Evolutionary conservation across 345 rosid genomes (phyloP).

Genomic region (Aquilaria yunnanensis): DNA sequence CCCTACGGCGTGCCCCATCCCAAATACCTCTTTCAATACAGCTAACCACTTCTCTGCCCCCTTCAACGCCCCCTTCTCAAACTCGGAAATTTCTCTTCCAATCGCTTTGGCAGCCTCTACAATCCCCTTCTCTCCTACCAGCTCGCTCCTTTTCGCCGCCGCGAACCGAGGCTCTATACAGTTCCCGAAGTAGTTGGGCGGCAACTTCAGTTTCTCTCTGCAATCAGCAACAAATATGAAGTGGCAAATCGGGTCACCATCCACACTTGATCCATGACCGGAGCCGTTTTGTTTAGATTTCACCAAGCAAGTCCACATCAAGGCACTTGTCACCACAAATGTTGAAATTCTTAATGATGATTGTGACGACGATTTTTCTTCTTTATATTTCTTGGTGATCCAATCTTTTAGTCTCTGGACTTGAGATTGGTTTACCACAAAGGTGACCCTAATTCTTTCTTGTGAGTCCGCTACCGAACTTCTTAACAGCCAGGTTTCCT

Average conservation of each 20-base stretch:
- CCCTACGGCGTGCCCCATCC: conserved; percentile 3
- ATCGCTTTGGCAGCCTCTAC: conserved; percentile 31
- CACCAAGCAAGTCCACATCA: conserved; percentile 5
- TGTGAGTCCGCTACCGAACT: neutral
- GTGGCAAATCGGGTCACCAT: neutral
- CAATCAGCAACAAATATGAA: conserved; percentile 2
- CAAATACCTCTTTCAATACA: neutral
- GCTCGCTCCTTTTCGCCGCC: conserved; percentile 11
- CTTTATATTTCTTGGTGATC: conserved; percentile 13
- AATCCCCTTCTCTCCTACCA: conserved; percentile 28
- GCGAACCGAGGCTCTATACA: conserved; percentile 15
- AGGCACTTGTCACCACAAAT: conserved; percentile 5
- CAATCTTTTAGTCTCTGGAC: conserved; percentile 22
- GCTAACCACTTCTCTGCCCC: conserved; percentile 27
- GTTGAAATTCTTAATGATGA: neutral
- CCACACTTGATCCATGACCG: neutral
- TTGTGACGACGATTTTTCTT: neutral
- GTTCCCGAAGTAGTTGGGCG: conserved; percentile 31
- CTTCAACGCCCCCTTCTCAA: conserved; percentile 19
- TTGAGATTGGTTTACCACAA: conserved; percentile 12
- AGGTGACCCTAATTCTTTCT: conserved; percentile 19
- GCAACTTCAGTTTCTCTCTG: conserved; percentile 7
- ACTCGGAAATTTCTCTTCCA: conserved; percentile 20
- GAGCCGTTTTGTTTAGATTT: neutral
- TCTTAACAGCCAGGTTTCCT: conserved; percentile 9